Base-by-base conservation (phyloP, 2,329 filamentous ascomycete species). In the Corniculantispora saksenae region DNA sequence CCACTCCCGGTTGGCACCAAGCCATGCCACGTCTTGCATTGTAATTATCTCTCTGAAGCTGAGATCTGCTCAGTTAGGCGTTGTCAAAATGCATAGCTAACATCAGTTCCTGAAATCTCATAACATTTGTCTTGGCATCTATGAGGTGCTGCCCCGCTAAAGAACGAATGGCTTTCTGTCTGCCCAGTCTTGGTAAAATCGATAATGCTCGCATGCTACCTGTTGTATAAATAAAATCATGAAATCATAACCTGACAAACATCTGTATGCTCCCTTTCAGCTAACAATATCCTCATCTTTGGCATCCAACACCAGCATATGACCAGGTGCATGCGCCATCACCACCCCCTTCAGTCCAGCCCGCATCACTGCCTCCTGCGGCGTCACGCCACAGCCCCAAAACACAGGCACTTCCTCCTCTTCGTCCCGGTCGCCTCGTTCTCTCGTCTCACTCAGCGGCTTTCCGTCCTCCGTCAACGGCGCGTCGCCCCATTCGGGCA, bases 371-470 rank as follows among this genome's bases (percentile, higher is more conserved):
- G 86, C 87, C 70, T 88, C 83, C 71, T 90, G 87, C 1, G 88
- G 87, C 45, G 88, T 90, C 13, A 90, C 87, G 40, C 87, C 87
- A 70, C 87, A 90, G 0, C 85, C 88, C 86, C 87, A 86, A 68
- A 87, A 87, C 4, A 87, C 81, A 0, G 84, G 85, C 35, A 88
- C 78, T 29, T 82, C 77, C 2, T 69, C 74, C 19, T 72, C 69
- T 1, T 72, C 63, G 29, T 75, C 72, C n/a, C n/a, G 13, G 27
- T 40, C 27, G 7, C 17, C 8, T 1, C n/a, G 35, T 21, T 23
- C 55, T 38, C 23, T 48, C 27, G 12, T 21, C 48, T 17, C 9
- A 15, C 74, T 67, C 29, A 78, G 67, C 27, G 73, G 74, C 60
- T 74, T 70, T 0, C 82, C 84, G 35, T 81, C 79, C 29, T 69